phyloP scores from a whole-genome alignment of 2,329 filamentous ascomycete species.

The Aspergillus jensenii region DNA sequence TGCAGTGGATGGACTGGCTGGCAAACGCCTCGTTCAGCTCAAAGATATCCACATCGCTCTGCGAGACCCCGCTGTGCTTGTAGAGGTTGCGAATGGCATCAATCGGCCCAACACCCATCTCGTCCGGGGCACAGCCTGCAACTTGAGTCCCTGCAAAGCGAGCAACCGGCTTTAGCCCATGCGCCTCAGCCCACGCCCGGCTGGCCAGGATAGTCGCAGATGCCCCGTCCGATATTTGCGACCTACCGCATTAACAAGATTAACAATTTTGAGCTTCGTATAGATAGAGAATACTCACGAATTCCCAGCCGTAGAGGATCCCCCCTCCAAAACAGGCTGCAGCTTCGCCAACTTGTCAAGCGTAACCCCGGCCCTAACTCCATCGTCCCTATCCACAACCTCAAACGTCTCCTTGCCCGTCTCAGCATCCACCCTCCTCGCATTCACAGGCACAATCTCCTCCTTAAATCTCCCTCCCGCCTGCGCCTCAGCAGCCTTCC shows the following conservation, averaged over 20 bases:
- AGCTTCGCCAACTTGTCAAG: conserved; percentile 76
- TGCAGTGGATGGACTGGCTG: conserved; percentile 90
- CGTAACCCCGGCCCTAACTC: conserved; percentile 83
- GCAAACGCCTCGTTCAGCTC: conserved; percentile 97
- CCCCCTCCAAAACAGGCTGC: conserved; percentile 81
- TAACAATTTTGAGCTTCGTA: too few species aligned
- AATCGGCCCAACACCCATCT: conserved; percentile 78
- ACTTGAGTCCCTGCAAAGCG: conserved; percentile 90
- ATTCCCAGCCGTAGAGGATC: conserved; percentile 71
- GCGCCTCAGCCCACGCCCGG: conserved; percentile 76
- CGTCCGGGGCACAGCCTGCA: conserved; percentile 79
- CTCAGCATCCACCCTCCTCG: conserved; percentile 69
- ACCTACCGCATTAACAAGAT: conserved; percentile 11
- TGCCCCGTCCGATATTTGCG: conserved; percentile 48
- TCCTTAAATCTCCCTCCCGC: conserved; percentile 83
- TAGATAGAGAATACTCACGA: conserved; percentile 18
- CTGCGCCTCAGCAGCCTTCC: conserved; percentile 79
- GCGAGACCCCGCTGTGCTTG: conserved; percentile 67
- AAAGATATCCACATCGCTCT: conserved; percentile 80
- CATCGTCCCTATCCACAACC: conserved; percentile 63
- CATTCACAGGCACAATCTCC: conserved; percentile 86
- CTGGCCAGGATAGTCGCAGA: conserved; percentile 88
- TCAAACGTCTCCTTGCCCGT: conserved; percentile 73
- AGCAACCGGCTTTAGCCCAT: conserved; percentile 81
- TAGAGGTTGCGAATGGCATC: conserved; percentile 73